Conservation (phyloP, 495 filamentous ascomycete genomes). For the Symbiotaphrina buchneri region DNA sequence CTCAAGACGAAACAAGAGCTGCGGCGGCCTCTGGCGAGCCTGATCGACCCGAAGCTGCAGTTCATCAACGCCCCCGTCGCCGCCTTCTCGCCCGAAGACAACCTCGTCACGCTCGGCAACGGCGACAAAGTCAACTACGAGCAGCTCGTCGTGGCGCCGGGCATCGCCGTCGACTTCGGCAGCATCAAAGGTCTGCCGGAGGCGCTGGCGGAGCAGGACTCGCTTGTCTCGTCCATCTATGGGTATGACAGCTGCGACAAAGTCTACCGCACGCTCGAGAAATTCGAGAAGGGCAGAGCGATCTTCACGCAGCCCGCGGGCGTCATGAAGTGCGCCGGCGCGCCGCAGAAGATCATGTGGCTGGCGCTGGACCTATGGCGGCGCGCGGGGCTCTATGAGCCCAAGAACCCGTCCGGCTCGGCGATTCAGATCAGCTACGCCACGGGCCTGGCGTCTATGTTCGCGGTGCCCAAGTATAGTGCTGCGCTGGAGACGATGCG, state of each 20-base stretch:
- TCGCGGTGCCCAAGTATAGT: slow-evolving; percentile 47
- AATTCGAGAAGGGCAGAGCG: slow-evolving; percentile 29
- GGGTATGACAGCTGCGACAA: slow-evolving; percentile 36
- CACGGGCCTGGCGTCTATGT: slow-evolving; percentile 38
- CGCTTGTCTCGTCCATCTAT: slow-evolving; percentile 41
- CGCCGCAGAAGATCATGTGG: slow-evolving; percentile 53
- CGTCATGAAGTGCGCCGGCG: slow-evolving; percentile 44
- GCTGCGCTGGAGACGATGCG: slow-evolving; percentile 35
- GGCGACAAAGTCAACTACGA: slow-evolving; percentile 37
- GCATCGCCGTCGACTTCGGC: slow-evolving; percentile 30
- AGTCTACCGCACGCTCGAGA: slow-evolving; percentile 28
- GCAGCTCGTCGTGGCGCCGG: slow-evolving; percentile 40
- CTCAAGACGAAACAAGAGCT: slow-evolving; percentile 33
- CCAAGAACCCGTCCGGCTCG: slow-evolving; percentile 15
- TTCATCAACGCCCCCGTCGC: slow-evolving; percentile 31
- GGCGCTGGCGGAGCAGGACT: slow-evolving; percentile 28
- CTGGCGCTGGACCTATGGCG: slow-evolving; percentile 45
- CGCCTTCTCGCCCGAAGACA: slow-evolving; percentile 31
- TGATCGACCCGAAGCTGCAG: slow-evolving; percentile 36
- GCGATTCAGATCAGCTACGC: slow-evolving; percentile 39
- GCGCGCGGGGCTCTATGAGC: slow-evolving; percentile 30
- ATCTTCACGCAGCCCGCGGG: slow-evolving; percentile 49
- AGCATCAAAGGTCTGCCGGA: slow-evolving; percentile 35
- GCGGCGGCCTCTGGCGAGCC: slow-evolving; percentile 22
- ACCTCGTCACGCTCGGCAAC: slow-evolving; percentile 31